phyloP scores from a whole-genome alignment of 305 asterid genomes.

The Fraxinus nigra region DNA sequence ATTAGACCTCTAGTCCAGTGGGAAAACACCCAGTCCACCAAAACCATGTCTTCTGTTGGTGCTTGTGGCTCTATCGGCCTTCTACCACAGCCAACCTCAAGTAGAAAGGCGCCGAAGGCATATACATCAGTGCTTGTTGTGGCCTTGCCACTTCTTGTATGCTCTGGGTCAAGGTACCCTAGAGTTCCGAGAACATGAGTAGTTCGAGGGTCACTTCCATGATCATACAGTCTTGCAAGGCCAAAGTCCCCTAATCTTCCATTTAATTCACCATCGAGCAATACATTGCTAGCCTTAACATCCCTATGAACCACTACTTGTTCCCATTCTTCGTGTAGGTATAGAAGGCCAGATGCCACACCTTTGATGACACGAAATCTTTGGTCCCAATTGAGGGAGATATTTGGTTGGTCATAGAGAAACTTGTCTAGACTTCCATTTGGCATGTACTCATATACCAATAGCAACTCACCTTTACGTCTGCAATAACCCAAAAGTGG shows the following conservation, averaged over 20 bases:
- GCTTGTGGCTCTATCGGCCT: constrained; percentile 41
- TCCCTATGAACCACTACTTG: constrained; percentile 66
- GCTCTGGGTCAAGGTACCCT: constrained; percentile 70
- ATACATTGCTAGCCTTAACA: constrained; percentile 60
- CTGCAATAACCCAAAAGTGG: no score
- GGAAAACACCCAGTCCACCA: constrained; percentile 46
- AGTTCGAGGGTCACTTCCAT: constrained; percentile 56
- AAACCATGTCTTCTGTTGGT: constrained; percentile 23
- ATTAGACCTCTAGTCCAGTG: constrained; percentile 43
- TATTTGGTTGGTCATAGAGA: constrained; percentile 34
- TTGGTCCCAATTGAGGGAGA: constrained; percentile 39
- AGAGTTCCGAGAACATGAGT: constrained; percentile 62
- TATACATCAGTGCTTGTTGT: constrained; percentile 58
- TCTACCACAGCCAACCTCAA: constrained; percentile 53
- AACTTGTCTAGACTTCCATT: constrained; percentile 34
- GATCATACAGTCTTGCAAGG: constrained; percentile 57
- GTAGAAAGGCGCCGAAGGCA: constrained; percentile 68
- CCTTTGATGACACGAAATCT: constrained; percentile 37
- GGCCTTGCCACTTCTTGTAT: constrained; percentile 55
- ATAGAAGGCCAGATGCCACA: constrained; percentile 54
- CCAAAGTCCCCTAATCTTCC: constrained; percentile 24
- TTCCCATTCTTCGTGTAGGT: constrained; percentile 68
- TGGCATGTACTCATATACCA: no score
- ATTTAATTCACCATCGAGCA: constrained; percentile 27
- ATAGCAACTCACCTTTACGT: no score